Percentiles rank a stretch among this genome's conserved stretches.
These are phyloP conservation scores for Brassica hybrid DNA, from an alignment of 441 rosid genomes.

Conservation along the genomic window DNA sequence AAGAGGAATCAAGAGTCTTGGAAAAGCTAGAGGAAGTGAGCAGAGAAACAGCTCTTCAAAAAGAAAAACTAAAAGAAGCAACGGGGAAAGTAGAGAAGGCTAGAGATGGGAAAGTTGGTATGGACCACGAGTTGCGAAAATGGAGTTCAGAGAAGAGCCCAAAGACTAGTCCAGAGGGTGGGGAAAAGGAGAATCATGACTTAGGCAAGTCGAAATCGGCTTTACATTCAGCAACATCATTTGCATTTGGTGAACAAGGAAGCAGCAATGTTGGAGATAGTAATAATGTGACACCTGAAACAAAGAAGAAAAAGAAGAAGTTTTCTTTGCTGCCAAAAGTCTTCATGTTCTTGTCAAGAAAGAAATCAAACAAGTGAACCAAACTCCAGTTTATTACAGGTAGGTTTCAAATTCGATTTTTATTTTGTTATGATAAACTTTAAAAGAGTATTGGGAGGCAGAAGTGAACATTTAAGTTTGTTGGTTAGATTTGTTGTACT, in stretches of 20 bases:
- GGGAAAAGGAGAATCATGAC: conserved; percentile 33
- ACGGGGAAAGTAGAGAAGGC: conserved; percentile 83
- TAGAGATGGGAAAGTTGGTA: conserved; percentile 78
- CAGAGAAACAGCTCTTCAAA: conserved; percentile 63
- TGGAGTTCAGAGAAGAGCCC: conserved; percentile 77
- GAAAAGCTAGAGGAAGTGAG: conserved; percentile 71
- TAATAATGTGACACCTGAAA: conserved; percentile 50
- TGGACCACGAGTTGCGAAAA: conserved; percentile 81
- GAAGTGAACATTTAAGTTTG: conserved; percentile 2
- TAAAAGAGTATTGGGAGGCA: not conserved
- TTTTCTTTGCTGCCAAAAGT: conserved; percentile 67
- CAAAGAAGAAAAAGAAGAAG: conserved; percentile 77
- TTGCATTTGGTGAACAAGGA: conserved; percentile 37
- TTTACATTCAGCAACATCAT: conserved; percentile 27
- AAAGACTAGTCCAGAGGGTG: conserved; percentile 32
- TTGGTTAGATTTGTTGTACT: conserved; percentile 38
- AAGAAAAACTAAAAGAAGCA: conserved; percentile 60
- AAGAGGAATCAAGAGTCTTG: conserved; percentile 63
- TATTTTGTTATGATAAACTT: not conserved
- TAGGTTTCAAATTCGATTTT: conserved; percentile 9
- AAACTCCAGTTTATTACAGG: not conserved
- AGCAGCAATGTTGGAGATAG: conserved; percentile 19
- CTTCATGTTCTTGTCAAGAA: conserved; percentile 69
- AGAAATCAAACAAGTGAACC: conserved; percentile 51
- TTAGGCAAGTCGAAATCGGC: conserved; percentile 35